A percentile compares a stretch with the other conserved stretches of the same genome.
phyloP scores from a whole-genome alignment of 2,329 filamentous ascomycete genomes.

The Dichotomopilus funicola region DNA sequence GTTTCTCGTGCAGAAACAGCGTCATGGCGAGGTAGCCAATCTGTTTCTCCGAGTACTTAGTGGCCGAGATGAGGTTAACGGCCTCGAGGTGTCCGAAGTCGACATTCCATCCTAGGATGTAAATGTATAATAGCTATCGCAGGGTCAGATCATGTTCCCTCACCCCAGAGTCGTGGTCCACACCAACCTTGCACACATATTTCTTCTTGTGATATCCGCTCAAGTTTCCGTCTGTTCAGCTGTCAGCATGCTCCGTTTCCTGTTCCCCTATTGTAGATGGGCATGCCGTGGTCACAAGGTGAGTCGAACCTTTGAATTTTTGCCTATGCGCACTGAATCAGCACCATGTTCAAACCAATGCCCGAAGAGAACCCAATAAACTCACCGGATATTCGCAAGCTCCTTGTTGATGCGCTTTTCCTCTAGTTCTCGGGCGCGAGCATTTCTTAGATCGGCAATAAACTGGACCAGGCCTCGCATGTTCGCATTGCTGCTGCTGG shows the following conservation, averaged over 20 bases:
- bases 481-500: constrained; percentile 57
- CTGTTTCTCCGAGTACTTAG: constrained; percentile 98
- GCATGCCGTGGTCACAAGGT: background rate
- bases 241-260: no score
- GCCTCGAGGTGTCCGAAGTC: constrained; percentile 98
- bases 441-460: constrained; percentile 93
- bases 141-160: constrained; percentile 21
- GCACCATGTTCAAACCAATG: background rate
- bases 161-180: background rate
- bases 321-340: constrained; percentile 45
- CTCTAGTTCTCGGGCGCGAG: constrained; percentile 87
- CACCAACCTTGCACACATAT: constrained; percentile 88
- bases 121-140: constrained; percentile 83
- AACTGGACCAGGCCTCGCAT: constrained; percentile 91
- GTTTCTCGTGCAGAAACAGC: constrained; percentile 91
- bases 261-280: background rate
- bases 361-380: background rate
- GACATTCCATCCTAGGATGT: constrained; percentile 97
- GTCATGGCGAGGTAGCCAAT: constrained; percentile 98
- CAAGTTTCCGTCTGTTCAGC: constrained; percentile 63
- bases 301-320: constrained; percentile 75
- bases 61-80: constrained; percentile 93
- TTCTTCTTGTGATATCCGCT: constrained; percentile 99
- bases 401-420: constrained; percentile 99
- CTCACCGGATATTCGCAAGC: constrained; percentile 85